Conservation (phyloP, 2,329 filamentous ascomycete species). For the Phyllosticta citriasiana region DNA sequence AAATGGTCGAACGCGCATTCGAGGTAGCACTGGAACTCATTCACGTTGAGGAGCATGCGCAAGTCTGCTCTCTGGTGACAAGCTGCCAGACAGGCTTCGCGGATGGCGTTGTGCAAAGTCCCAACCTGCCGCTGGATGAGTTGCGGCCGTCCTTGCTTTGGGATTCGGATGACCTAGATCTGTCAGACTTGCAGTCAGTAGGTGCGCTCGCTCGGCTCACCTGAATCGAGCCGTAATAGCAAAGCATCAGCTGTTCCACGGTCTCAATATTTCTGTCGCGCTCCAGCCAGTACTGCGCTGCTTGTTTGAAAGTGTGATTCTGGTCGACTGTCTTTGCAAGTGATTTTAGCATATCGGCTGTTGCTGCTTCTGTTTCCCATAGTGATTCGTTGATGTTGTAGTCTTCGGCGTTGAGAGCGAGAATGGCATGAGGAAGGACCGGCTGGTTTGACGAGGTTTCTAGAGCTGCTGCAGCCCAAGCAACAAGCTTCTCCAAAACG, state of each 20-base stretch:
- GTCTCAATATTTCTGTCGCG: constrained; percentile 34
- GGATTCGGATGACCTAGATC: constrained; percentile 33
- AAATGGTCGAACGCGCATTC: constrained; percentile 44
- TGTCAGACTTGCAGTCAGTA: background rate
- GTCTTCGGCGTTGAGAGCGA: constrained; percentile 42
- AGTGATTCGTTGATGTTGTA: constrained; percentile 27
- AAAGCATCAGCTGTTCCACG: constrained; percentile 37
- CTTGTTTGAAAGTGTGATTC: background rate
- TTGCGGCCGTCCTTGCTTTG: constrained; percentile 34
- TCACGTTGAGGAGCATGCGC: constrained; percentile 39
- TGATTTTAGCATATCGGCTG: constrained; percentile 28
- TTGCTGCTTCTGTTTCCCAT: constrained; percentile 36
- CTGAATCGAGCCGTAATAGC: constrained; percentile 41
- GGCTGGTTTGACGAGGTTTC: constrained; percentile 48
- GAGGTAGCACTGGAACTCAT: constrained; percentile 39
- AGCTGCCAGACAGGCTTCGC: constrained; percentile 27
- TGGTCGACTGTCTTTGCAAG: constrained; percentile 25
- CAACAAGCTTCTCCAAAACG: constrained; percentile 34
- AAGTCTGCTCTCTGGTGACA: constrained; percentile 33
- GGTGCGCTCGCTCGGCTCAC: constrained; percentile 10
- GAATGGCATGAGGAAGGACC: constrained; percentile 44
- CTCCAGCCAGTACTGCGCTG: background rate
- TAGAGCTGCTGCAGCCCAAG: constrained; percentile 42
- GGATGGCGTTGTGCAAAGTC: constrained; percentile 36
- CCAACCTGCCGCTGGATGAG: constrained; percentile 41